Percentiles rank a stretch among this genome's conserved stretches.
Conservation (phyloP, 2,329 filamentous ascomycete species). For the Parastagonospora nodorum region DNA sequence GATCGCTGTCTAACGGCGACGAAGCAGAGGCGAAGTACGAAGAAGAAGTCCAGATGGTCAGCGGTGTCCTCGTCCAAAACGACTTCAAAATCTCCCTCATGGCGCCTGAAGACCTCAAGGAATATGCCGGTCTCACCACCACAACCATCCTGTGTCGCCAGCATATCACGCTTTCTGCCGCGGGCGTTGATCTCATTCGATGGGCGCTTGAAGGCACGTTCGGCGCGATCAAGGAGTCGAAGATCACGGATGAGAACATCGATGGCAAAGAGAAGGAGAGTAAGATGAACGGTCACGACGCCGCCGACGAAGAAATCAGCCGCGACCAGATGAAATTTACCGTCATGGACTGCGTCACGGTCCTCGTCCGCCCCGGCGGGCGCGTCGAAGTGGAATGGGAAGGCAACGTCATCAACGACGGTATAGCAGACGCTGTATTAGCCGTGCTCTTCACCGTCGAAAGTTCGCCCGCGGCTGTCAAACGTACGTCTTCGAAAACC, state of each 20-base stretch:
- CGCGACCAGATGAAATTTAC: constrained; percentile 61
- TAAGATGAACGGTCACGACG: constrained; percentile 55
- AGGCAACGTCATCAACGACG: constrained; percentile 95
- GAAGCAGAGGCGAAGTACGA: constrained; percentile 21
- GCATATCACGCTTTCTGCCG: constrained; percentile 82
- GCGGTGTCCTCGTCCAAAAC: constrained; percentile 92
- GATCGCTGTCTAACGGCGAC: constrained; percentile 38
- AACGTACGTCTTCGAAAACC: constrained; percentile 64
- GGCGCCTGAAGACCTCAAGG: constrained; percentile 92
- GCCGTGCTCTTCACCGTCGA: constrained; percentile 91
- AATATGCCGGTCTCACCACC: constrained; percentile 96
- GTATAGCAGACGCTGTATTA: constrained; percentile 96
- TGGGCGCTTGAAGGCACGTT: constrained; percentile 97
- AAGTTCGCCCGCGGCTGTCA: constrained; percentile 91
- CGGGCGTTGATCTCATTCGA: constrained; percentile 85
- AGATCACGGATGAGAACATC: constrained; percentile 36
- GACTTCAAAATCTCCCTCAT: constrained; percentile 97
- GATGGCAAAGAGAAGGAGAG: constrained; percentile 43
- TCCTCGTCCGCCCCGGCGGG: constrained; percentile 77
- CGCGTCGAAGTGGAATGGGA: constrained; percentile 96
- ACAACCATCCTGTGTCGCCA: constrained; percentile 94
- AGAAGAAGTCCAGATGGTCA: constrained; percentile 65
- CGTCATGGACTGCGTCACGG: constrained; percentile 88
- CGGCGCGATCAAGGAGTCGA: constrained; percentile 67
- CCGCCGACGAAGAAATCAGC: constrained; percentile 68